Evolutionary conservation across 495 filamentous ascomycete species (phyloP).

Genomic region (Poronia punctata): DNA sequence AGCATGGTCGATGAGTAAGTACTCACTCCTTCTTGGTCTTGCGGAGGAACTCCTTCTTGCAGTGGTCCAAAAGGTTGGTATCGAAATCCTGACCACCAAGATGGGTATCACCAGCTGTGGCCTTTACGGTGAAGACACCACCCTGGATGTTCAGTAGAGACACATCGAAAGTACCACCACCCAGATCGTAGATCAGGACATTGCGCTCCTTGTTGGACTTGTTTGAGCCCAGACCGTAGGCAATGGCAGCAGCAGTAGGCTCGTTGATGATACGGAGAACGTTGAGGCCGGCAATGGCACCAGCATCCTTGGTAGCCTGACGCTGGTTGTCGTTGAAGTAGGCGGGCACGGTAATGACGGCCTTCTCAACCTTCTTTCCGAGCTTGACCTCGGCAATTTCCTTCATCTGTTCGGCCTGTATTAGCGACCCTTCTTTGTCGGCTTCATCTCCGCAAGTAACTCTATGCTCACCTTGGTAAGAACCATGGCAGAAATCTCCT

Average conservation of each 20-base stretch:
- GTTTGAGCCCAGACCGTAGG: conserved; percentile 90
- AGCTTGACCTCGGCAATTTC: conserved; percentile 96
- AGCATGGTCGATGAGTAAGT: neutral
- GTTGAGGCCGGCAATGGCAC: conserved; percentile 94
- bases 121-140: conserved; percentile 99
- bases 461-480: conserved; percentile 70
- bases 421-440: conserved; percentile 12
- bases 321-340: conserved; percentile 99
- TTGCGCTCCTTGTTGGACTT: conserved; percentile 96
- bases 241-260: conserved; percentile 93
- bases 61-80: conserved; percentile 94
- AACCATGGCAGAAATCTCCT: conserved; percentile 97
- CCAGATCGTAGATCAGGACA: conserved; percentile 98
- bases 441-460: no score
- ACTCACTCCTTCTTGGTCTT: conserved; percentile 64
- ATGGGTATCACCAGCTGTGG: conserved; percentile 97
- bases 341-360: conserved; percentile 94
- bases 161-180: conserved; percentile 99
- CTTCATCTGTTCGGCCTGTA: conserved; percentile 62
- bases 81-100: conserved; percentile 99
- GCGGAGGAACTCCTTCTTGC: conserved; percentile 85
- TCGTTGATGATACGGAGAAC: conserved; percentile 99
- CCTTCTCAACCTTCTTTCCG: conserved; percentile 95
- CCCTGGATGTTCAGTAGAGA: conserved; percentile 97
- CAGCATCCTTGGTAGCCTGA: conserved; percentile 98